Conservation (phyloP, 106 monocot genomes). For the Allium cepa region DNA sequence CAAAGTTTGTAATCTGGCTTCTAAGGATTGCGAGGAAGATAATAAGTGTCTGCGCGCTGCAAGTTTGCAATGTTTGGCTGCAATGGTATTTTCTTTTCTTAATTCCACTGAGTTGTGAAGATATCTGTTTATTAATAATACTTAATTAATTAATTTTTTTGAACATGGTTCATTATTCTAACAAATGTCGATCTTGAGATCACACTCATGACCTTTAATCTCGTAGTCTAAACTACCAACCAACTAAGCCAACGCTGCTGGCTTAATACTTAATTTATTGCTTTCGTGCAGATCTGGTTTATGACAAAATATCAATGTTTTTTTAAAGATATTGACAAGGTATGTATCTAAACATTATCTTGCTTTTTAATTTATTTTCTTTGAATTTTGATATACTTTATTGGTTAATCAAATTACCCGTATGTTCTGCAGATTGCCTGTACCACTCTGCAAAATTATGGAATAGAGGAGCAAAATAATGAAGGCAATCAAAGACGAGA, state of each 20-base stretch:
- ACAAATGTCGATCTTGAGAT: too few relatives aligned
- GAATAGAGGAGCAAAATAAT: conserved; percentile 15
- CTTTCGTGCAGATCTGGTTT: conserved; percentile 58
- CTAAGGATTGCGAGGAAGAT: conserved; percentile 26
- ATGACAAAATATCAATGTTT: conserved; percentile 76
- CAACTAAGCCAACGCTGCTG: neutral
- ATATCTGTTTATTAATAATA: too few relatives aligned
- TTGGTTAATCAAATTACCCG: neutral
- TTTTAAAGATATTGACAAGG: conserved; percentile 76
- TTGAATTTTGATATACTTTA: too few relatives aligned
- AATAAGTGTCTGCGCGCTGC: conserved; percentile 40
- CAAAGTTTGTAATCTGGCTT: conserved; percentile 51
- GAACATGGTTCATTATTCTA: too few relatives aligned
- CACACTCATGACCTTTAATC: too few relatives aligned
- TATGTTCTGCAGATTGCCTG: conserved; percentile 51
- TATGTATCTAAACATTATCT: conserved; percentile 11
- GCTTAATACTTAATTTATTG: neutral
- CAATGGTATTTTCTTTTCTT: conserved; percentile 43
- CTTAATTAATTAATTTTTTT: neutral
- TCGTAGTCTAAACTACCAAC: too few relatives aligned
- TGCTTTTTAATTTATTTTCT: neutral
- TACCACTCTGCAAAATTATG: conserved; percentile 69
- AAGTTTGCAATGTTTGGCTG: conserved; percentile 74
- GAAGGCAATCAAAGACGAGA: conserved; percentile 33
- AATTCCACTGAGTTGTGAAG: too few relatives aligned